Conservation (phyloP, 768 basidiomycete species). For the Amanita polypyramis region DNA sequence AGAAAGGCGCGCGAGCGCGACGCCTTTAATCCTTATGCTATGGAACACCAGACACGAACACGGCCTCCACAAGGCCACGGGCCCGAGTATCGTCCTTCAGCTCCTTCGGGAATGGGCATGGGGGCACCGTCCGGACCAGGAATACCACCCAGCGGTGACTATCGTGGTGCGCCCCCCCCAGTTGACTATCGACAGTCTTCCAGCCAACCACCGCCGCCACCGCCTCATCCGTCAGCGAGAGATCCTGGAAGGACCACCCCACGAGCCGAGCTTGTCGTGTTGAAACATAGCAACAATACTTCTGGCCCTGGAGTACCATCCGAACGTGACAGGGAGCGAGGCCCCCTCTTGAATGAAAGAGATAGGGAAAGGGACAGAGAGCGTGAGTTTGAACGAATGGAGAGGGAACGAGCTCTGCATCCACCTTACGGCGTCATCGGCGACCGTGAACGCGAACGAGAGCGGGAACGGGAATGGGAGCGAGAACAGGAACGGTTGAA, state of each 20-base stretch:
- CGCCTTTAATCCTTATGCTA: constrained; percentile 9
- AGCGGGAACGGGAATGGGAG: constrained; percentile 13
- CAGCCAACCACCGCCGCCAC: constrained; percentile 2
- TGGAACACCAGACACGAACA: not conserved
- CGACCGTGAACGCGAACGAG: constrained; percentile 14
- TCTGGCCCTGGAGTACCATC: constrained; percentile 14
- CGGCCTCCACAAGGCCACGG: not conserved
- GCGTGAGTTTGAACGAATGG: constrained; percentile 10
- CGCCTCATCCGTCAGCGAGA: constrained; percentile 14
- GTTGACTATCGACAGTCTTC: constrained; percentile 1
- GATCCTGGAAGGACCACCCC: constrained; percentile 20
- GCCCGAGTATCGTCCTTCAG: not conserved
- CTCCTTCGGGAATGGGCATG: not conserved
- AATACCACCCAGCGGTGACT: not conserved
- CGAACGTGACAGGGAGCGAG: constrained; percentile 14
- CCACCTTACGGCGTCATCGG: constrained; percentile 9
- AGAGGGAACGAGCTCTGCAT: constrained; percentile 9
- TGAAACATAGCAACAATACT: constrained; percentile 4
- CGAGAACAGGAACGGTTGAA: constrained; percentile 12
- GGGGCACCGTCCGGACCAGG: not conserved
- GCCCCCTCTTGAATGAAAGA: constrained; percentile 9
- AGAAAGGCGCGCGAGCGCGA: constrained; percentile 22
- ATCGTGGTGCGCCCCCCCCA: not conserved
- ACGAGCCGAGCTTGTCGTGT: constrained; percentile 12
- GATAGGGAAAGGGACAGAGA: constrained; percentile 17